phyloP scores from a whole-genome alignment of 176 grass and related monocot genomes.

The Calamus simplicifolius region DNA sequence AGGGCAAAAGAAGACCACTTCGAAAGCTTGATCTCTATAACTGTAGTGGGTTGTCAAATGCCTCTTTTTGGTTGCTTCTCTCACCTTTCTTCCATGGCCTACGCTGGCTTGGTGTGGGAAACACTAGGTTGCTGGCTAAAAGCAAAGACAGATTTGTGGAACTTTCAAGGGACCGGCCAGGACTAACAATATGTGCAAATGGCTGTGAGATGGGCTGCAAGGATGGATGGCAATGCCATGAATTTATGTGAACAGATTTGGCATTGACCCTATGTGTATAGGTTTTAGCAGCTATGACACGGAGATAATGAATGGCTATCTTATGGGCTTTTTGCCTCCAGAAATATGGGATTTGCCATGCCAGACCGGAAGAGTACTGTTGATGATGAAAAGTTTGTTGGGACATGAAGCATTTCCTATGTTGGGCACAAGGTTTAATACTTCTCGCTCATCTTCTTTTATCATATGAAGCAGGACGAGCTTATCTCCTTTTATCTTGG shows the following conservation, averaged over 20 bases:
- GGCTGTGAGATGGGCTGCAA: conserved; percentile 78
- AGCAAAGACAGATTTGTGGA: conserved; percentile 33
- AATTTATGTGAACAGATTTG: conserved; percentile 9
- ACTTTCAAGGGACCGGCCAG: conserved; percentile 42
- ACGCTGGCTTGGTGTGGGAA: conserved; percentile 84
- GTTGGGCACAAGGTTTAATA: too few species aligned
- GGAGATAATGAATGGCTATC: not conserved
- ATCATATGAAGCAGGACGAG: too few species aligned
- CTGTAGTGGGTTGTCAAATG: conserved; percentile 51
- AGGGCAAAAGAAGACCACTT: conserved; percentile 35
- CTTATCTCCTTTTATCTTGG: too few species aligned
- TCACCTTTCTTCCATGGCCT: conserved; percentile 63
- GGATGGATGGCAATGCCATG: conserved; percentile 55
- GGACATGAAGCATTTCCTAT: too few species aligned
- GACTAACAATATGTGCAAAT: conserved; percentile 57
- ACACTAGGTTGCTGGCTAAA: conserved; percentile 40
- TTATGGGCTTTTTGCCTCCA: too few species aligned
- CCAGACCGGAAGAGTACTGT: too few species aligned
- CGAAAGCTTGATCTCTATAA: conserved; percentile 81
- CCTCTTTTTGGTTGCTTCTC: conserved; percentile 42
- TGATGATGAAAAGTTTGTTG: too few species aligned
- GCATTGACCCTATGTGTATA: conserved; percentile 12
- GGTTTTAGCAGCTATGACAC: not conserved
- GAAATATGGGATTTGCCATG: too few species aligned
- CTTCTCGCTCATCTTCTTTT: too few species aligned